These are phyloP conservation scores for Westerdykella ornata DNA, from an alignment of 2,329 filamentous ascomycete genomes.

Conservation along the genomic window DNA sequence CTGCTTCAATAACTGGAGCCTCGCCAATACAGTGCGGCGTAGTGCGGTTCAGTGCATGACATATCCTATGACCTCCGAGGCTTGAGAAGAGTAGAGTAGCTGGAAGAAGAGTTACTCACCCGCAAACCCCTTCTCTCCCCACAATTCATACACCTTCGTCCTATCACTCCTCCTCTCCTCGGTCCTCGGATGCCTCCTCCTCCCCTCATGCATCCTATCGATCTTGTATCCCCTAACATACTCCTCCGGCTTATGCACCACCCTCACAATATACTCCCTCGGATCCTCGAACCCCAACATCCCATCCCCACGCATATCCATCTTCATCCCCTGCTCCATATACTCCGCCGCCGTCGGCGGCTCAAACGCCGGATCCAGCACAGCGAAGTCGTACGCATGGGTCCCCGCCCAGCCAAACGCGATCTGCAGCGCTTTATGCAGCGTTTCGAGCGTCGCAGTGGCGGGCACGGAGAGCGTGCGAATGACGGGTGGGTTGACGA, in stretches of 20 bases:
- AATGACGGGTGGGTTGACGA: conserved; percentile 16
- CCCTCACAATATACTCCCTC: not conserved
- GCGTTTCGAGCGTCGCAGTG: conserved; percentile 13
- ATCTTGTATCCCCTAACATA: not conserved
- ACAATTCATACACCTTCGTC: conserved; percentile 10
- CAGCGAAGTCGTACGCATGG: conserved; percentile 21
- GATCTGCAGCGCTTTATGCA: conserved; percentile 21
- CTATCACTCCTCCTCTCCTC: conserved; percentile 8
- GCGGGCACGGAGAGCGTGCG: conserved; percentile 21
- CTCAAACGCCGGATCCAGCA: conserved; percentile 4
- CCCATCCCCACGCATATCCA: not conserved
- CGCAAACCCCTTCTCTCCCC: conserved; percentile 7
- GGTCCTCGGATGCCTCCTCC: conserved; percentile 11
- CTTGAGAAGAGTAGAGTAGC: no score
- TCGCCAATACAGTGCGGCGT: no score
- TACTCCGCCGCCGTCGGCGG: not conserved
- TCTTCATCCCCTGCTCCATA: not conserved
- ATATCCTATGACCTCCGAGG: no score
- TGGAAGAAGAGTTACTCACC: not conserved
- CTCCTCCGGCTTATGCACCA: not conserved
- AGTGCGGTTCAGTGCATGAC: no score
- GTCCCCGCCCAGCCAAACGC: conserved; percentile 21
- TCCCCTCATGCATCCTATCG: conserved; percentile 6
- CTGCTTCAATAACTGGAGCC: no score
- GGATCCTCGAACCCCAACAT: not conserved